Percentiles rank a stretch among this genome's conserved stretches.
phyloP scores from a whole-genome alignment of 495 filamentous ascomycete species.

The Darksidea phi region DNA sequence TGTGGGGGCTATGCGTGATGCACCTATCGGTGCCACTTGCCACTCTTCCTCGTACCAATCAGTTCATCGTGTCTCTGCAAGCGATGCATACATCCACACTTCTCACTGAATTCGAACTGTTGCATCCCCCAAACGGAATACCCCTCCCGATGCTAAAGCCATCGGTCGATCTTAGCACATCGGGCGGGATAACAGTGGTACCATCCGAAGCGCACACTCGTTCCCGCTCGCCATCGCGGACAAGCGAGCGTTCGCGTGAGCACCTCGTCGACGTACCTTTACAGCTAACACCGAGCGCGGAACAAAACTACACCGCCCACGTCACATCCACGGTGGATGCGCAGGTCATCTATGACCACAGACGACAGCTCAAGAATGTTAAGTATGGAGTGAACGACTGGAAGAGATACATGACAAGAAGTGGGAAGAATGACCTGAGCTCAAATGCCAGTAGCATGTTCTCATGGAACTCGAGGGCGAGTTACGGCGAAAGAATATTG shows the following conservation, averaged over 20 bases:
- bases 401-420: slow-evolving; percentile 6
- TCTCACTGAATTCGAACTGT: slow-evolving; percentile 29
- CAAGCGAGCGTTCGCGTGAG: slow-evolving; percentile 9
- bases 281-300: slow-evolving; percentile 12
- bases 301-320: slow-evolving; percentile 14
- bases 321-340: slow-evolving; percentile 8
- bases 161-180: not conserved
- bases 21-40: slow-evolving; percentile 23
- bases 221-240: slow-evolving; percentile 3
- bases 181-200: not conserved
- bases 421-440: slow-evolving; percentile 1
- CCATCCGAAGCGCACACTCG: not conserved
- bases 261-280: slow-evolving; percentile 10
- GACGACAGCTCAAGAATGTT: not conserved
- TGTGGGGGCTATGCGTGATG: slow-evolving; percentile 5
- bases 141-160: not conserved
- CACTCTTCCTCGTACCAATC: slow-evolving; percentile 28
- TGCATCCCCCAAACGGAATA: not conserved
- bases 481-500: slow-evolving; percentile 6
- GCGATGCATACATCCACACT: slow-evolving; percentile 8
- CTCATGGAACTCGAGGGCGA: slow-evolving; percentile 17
- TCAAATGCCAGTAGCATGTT: slow-evolving; percentile 3
- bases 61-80: slow-evolving; percentile 20
- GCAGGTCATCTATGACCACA: not conserved
- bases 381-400: slow-evolving; percentile 6